phyloP scores from a whole-genome alignment of 129 eudicot species.

The Smallanthus sonchifolius region DNA sequence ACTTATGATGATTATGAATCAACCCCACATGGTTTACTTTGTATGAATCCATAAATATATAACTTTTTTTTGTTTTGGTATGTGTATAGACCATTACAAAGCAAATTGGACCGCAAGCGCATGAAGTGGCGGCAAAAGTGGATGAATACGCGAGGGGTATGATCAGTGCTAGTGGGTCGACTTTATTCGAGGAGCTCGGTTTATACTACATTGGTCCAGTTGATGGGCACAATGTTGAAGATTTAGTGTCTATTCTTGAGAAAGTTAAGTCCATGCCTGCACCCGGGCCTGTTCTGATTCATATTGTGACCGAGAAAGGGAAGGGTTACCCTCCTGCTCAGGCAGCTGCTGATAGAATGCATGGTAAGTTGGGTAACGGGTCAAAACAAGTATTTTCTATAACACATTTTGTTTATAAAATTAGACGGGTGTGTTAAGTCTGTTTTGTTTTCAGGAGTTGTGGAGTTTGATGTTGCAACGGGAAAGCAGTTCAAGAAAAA shows the following conservation, averaged over 20 bases:
- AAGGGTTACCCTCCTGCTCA: constrained; percentile 86
- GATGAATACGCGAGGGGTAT: constrained; percentile 83
- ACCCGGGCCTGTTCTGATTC: constrained; percentile 81
- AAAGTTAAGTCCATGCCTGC: constrained; percentile 69
- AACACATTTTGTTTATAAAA: too few species aligned
- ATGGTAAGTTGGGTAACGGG: constrained; percentile 38
- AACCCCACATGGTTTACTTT: not conserved
- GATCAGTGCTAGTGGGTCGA: constrained; percentile 65
- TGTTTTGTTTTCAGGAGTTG: constrained; percentile 46
- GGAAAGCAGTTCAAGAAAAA: constrained; percentile 74
- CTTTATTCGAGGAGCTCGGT: constrained; percentile 73
- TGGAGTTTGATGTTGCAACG: constrained; percentile 62
- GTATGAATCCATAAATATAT: not conserved
- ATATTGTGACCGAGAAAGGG: constrained; percentile 81
- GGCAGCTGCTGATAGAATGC: constrained; percentile 75
- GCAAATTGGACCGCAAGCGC: constrained; percentile 87
- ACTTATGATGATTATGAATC: not conserved
- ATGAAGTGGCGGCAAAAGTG: constrained; percentile 79
- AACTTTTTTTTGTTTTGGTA: not conserved
- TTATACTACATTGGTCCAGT: constrained; percentile 78
- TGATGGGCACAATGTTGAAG: constrained; percentile 69
- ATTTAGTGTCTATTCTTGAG: constrained; percentile 52
- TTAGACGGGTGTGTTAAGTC: not conserved
- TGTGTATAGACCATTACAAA: constrained; percentile 54
- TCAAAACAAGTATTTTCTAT: not conserved